Conservation (phyloP, 202 grass and related monocot species). For the Schoenoplectus triqueter region DNA sequence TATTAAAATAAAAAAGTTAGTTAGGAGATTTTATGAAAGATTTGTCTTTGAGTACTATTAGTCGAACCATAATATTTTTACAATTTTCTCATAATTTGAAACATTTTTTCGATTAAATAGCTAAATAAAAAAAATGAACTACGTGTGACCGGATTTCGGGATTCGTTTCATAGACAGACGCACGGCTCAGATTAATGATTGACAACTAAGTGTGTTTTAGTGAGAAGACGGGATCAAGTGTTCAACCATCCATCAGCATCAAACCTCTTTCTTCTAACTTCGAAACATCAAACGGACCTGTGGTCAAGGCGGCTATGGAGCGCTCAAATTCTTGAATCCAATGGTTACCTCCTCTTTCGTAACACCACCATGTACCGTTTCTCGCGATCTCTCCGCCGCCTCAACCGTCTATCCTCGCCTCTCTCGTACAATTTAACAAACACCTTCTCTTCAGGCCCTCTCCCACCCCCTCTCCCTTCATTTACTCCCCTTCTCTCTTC, state of each 20-base stretch:
- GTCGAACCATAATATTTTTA: too few relatives aligned
- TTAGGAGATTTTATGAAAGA: too few relatives aligned
- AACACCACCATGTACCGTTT: background rate
- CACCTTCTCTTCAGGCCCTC: conserved; percentile 49
- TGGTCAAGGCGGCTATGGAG: conserved; percentile 13
- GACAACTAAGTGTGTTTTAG: background rate
- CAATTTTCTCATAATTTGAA: too few relatives aligned
- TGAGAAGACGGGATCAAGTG: background rate
- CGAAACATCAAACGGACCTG: background rate
- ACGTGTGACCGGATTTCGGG: too few relatives aligned
- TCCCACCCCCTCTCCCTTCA: conserved; percentile 45
- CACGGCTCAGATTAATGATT: background rate
- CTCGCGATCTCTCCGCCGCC: conserved; percentile 31
- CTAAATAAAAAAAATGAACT: too few relatives aligned
- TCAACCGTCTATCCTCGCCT: conserved; percentile 31
- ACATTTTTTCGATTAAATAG: too few relatives aligned
- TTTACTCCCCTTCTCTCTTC: conserved; percentile 50
- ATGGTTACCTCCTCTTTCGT: background rate
- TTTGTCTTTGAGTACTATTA: too few relatives aligned
- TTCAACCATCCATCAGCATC: background rate
- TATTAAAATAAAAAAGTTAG: too few relatives aligned
- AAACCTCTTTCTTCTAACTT: background rate
- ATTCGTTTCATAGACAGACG: too few relatives aligned
- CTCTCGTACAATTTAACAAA: conserved; percentile 60
- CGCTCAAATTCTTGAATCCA: background rate